Evolutionary conservation across 257 asterid genomes (phyloP), one percentile per base, ranked within the genome.

Genomic region (Vinca minor): DNA sequence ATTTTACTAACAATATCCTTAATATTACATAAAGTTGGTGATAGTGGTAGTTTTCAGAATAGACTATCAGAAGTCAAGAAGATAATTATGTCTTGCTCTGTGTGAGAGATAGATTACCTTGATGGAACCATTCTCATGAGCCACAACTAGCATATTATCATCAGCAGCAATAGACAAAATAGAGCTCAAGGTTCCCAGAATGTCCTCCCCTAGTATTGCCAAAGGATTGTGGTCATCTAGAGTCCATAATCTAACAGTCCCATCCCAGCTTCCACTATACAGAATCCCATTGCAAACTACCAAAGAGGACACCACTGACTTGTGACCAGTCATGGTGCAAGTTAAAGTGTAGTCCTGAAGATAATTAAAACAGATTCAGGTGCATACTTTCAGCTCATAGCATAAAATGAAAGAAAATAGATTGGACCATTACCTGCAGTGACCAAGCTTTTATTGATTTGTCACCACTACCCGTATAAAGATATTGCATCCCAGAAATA

Each of bases 261-360:
- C 98, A 56, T 92, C 98, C 98, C 96, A 89, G 76, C 98, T 92
- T 73, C 96, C 98, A 74, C 96, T 89, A 64, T 83, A 92, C 65
- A 92, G 95, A 71, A 87, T 84, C 38, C 89, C 91, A 41, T 69
- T 56, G 67, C 80, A 75, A 73, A 87, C 80, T 63, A 75, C 73
- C 59, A 92, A 68, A 2, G 87, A 72, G 3, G 96, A 88, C 66
- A 92, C 97, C 26, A 83, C 89, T 56, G 96, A 87, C 56, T 64
- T 87, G 66, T 92, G 98, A 70, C 96, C 98, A 29, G 80, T 82
- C 95, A 89, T 87, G 49, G 81, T 65, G 73, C 81, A 79, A 10
- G 78, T 71, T 29, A 92, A 49, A 23, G 76, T 74, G 75, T 87
- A 83, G 76, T 89, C 96, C 95, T 89, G 82, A 69, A 70, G 34